Evolutionary conservation across 352 stramenopile species (phyloP).

Genomic region (Plasmopara viticola): DNA sequence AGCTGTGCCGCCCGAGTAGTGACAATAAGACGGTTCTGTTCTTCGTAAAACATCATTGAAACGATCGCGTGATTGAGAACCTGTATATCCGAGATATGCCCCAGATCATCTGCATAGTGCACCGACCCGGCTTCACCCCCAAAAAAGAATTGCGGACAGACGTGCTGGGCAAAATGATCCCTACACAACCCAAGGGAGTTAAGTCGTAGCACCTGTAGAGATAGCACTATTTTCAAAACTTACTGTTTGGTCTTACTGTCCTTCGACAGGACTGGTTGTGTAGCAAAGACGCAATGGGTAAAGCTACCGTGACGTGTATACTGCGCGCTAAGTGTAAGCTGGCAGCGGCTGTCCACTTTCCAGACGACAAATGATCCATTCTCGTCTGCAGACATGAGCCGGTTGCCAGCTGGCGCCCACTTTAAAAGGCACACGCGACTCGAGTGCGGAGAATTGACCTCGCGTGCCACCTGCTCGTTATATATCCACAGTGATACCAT

Average conservation of each 20-base stretch:
- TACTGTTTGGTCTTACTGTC: conserved; percentile 46
- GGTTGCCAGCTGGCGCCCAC: conserved; percentile 83
- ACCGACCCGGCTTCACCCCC: conserved; percentile 87
- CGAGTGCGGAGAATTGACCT: conserved; percentile 80
- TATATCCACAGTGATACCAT: conserved; percentile 82
- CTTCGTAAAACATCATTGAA: conserved; percentile 86
- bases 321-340: conserved; percentile 71
- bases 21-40: conserved; percentile 75
- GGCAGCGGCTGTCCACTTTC: conserved; percentile 77
- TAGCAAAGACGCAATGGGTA: conserved; percentile 85
- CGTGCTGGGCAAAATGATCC: conserved; percentile 42
- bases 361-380: conserved; percentile 79
- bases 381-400: conserved; percentile 87
- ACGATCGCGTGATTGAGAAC: conserved; percentile 83
- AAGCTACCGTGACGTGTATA: conserved; percentile 85
- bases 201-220: background rate
- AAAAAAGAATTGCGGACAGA: conserved; percentile 89
- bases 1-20: conserved; percentile 88
- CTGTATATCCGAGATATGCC: conserved; percentile 88
- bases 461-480: conserved; percentile 58
- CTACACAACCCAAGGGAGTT: conserved; percentile 13
- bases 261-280: conserved; percentile 26
- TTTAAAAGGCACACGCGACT: conserved; percentile 73
- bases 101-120: conserved; percentile 89
- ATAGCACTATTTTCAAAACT: background rate